These are phyloP conservation scores for Clavariopsis aquatica DNA, from an alignment of 495 filamentous ascomycete genomes.

Conservation along the genomic window DNA sequence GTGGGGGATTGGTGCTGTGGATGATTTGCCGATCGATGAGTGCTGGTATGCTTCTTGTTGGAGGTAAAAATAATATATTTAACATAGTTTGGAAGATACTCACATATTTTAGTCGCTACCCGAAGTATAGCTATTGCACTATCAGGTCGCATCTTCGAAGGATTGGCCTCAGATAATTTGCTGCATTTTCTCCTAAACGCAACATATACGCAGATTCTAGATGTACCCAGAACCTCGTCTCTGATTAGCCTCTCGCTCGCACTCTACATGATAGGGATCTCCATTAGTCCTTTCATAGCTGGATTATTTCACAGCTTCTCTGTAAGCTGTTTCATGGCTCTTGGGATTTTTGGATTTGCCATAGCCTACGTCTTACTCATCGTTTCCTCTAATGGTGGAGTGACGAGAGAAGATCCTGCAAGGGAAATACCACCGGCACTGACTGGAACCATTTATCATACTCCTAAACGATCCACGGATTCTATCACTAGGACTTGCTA, in stretches of 20 bases:
- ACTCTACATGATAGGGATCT: conserved; percentile 21
- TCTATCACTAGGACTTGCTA: background rate
- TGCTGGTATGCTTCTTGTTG: conserved; percentile 18
- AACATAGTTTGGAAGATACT: background rate
- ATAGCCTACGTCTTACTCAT: background rate
- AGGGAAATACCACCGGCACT: too few species aligned
- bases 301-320: conserved; percentile 16
- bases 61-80: background rate
- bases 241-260: conserved; percentile 15
- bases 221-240: background rate
- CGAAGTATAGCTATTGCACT: conserved; percentile 9
- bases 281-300: conserved; percentile 15
- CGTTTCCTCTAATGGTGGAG: background rate
- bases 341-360: conserved; percentile 8
- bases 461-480: background rate
- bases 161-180: conserved; percentile 21
- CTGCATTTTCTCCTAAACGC: conserved; percentile 19
- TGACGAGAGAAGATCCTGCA: too few species aligned
- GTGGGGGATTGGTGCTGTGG: conserved; percentile 11
- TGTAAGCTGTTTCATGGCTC: conserved; percentile 16
- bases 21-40: conserved; percentile 21
- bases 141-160: conserved; percentile 19
- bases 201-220: background rate
- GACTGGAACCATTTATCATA: background rate
- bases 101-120: background rate